Evolutionary conservation across 1,139 yeast species (phyloP).

Genomic region (Zhuliangozyma blackwelliae): DNA sequence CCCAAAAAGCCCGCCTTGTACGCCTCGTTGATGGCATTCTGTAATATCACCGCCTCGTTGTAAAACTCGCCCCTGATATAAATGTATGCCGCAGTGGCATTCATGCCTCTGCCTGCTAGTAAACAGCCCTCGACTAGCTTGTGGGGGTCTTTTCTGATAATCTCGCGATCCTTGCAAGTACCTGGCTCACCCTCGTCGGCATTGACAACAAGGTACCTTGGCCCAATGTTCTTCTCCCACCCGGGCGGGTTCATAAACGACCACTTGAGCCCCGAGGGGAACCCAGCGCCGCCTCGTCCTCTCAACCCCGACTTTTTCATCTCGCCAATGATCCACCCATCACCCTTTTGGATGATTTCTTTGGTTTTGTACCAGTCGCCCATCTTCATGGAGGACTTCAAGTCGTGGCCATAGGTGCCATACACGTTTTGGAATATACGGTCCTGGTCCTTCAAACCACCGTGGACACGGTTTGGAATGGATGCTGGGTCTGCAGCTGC

Average conservation of each 20-base stretch:
- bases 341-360: conserved; percentile 77
- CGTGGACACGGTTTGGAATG: conserved; percentile 58
- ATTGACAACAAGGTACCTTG: conserved; percentile 80
- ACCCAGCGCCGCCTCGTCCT: conserved; percentile 93
- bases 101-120: conserved; percentile 86
- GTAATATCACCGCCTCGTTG: conserved; percentile 68
- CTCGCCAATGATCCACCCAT: conserved; percentile 83
- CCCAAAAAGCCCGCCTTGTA: conserved; percentile 76
- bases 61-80: conserved; percentile 87
- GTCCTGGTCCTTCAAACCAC: conserved; percentile 77
- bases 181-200: conserved; percentile 97
- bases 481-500: conserved; percentile 40
- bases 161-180: conserved; percentile 87
- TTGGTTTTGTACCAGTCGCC: conserved; percentile 92
- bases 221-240: conserved; percentile 84
- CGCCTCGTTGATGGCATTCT: conserved; percentile 81
- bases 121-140: conserved; percentile 85
- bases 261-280: conserved; percentile 88
- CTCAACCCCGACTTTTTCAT: conserved; percentile 80
- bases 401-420: conserved; percentile 68
- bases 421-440: conserved; percentile 83
- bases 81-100: conserved; percentile 87
- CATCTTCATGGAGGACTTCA: conserved; percentile 69
- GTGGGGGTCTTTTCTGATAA: conserved; percentile 85
- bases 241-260: conserved; percentile 94